Percentiles rank a stretch among this genome's conserved stretches.
Conservation (phyloP, 2,329 filamentous ascomycete genomes). For the Metarhizium anisopliae region DNA sequence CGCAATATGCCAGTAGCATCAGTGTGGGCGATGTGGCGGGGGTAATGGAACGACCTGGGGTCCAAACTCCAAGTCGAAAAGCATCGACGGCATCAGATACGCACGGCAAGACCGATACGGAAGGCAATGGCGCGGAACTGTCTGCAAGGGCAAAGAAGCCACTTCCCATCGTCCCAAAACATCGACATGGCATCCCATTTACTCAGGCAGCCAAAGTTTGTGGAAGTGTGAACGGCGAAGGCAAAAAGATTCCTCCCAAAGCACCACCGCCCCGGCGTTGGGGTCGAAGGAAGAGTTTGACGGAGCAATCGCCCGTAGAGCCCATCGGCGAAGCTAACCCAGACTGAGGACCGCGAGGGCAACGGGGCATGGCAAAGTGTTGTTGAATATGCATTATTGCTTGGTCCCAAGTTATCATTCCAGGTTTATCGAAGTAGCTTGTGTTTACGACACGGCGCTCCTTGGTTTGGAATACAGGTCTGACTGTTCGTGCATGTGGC, state of each 20-base stretch:
- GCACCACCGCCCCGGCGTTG: slow-evolving; percentile 37
- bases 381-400: not conserved
- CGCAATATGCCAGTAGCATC: slow-evolving; percentile 60
- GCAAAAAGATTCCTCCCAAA: slow-evolving; percentile 35
- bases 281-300: slow-evolving; percentile 28
- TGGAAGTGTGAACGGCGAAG: slow-evolving; percentile 18
- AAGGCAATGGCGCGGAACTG: slow-evolving; percentile 11
- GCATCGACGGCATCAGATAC: slow-evolving; percentile 18
- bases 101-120: slow-evolving; percentile 7
- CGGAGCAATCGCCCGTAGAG: slow-evolving; percentile 19
- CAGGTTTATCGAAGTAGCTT: not conserved
- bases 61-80: slow-evolving; percentile 68
- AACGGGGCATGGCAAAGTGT: not conserved
- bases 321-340: not conserved
- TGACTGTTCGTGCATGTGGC: not conserved
- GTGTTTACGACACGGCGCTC: not conserved
- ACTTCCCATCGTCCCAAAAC: slow-evolving; percentile 46
- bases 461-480: not conserved
- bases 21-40: slow-evolving; percentile 72
- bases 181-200: slow-evolving; percentile 43
- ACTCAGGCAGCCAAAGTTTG: slow-evolving; percentile 22
- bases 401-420: not conserved
- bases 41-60: slow-evolving; percentile 72
- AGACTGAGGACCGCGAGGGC: not conserved
- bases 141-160: slow-evolving; percentile 33